Base-by-base conservation (phyloP, 2,329 filamentous ascomycete genomes). In the Verticillium zaregamsianum region DNA sequence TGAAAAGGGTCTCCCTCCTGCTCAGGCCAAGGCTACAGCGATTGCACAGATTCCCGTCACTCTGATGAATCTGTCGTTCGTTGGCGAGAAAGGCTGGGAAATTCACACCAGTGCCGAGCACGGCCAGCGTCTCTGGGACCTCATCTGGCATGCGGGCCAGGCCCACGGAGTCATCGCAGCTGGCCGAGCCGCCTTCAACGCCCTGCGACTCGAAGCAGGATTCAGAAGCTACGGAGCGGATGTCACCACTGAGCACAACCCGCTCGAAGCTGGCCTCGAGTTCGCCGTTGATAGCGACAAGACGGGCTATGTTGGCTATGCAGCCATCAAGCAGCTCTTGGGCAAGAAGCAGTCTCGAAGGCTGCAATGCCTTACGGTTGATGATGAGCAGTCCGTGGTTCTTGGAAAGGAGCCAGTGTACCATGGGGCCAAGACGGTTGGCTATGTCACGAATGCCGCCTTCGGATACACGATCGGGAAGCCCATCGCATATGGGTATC, bases 331-430 rank as follows among this genome's bases (percentile, higher is more conserved):
- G 64, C 72, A 72, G 0, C 74, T 74, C 0, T 76, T 79, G 0
- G 15, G 5, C 2, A 69, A 78, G 33, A 72, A 73, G 2, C 67
- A 68, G 0, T 65, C 69, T 0, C 73, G 73, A 23, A 65, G 75
- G 59, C 66, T 83, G 5, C 78, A 82, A 1, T 84, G 82, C 61
- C 70, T 89, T 2, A 82, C 79, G 0, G 67, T 88, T 33, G 77
- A 87, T 49, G 84, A 89, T 63, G 81, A 82, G 0, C 71, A 69
- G 5, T 87, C 85, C 0, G 75, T 88, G 65, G 78, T 87, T 0
- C 70, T 89, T 1, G 86, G 86, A 6, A 88, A 88, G 67, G 86
- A 89, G 68, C 86, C 86, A 0, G 83, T 89, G 0, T 87, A 81
- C 60, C 65, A 77, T 15, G 69, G 79, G 2, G 79, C 78, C 9